Evolutionary conservation across 2,329 filamentous ascomycete species (phyloP), one percentile per base, ranked within the genome.

Genomic region (Sphaerulina vaccinii): DNA sequence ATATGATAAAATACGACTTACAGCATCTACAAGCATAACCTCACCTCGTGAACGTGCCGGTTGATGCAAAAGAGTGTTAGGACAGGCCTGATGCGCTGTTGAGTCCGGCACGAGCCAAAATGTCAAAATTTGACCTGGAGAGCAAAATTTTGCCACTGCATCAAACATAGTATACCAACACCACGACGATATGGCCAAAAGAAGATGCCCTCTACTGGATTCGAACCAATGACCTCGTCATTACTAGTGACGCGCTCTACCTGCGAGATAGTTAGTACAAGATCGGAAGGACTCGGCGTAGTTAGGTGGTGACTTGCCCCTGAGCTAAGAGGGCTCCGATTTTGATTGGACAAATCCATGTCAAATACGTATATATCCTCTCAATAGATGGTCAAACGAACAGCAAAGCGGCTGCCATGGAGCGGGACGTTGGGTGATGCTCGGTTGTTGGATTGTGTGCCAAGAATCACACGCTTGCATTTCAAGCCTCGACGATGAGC

Each of bases 191-290:
- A 33, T n/a, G 5, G 33, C n/a, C 21, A 38, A 24, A 48, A 38
- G n/a, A 48, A 27, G 18, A 39, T 38, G 36, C 35, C 24, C 43
- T 22, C 43, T 37, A 27, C 47, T 42, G 38, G 47, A 50, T 43
- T 50, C 47, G 47, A 50, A 50, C 47, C 38, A 43, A 50, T 43
- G 47, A 50, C 47, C 47, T 50, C 47, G 39, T 50, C 47, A 50
- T 50, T 49, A 49, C 46, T 49, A 49, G 46, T 49, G 46, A 49
- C 37, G 46, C 46, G 46, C 46, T 49, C 46, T 49, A 41, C 46
- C 44, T 27, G 22, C 37, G 41, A 33, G 3, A n/a, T 41, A 11
- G 21, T 41, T 41, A 41, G 38, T 22, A 24, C 9, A 22, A n/a
- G 7, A 22, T n/a, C 10, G 10, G 22, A 41, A n/a, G 18, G 11